Base-by-base conservation (phyloP, 345 rosid genomes). In the Lepidium didymum region DNA sequence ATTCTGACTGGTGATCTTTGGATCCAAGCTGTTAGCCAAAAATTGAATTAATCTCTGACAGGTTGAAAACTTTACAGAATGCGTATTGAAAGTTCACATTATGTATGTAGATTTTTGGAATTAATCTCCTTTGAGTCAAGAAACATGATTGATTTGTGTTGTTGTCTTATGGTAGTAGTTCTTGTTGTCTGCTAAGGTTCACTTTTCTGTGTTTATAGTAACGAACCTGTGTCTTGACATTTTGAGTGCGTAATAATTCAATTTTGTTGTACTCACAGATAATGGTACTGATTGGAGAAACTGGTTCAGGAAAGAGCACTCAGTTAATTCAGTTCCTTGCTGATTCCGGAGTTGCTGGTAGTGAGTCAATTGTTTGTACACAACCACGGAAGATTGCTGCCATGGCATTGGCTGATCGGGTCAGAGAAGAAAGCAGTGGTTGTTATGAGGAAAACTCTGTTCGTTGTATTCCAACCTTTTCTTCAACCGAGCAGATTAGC, bases 301-400 rank as follows among this genome's bases (percentile, higher is more conserved):
- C 97, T 31, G 98, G 98, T 71, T 92, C 96, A 7, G 98, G 98
- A 33, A 92, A 92, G 77, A 92, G 97, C 72, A 92, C 98, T 12
- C 96, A 92, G 80, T 55, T 92, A 78, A 91, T 82, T 69, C 98
- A 92, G 75, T 92, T 78, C 78, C 92, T 92, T 58, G 86, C 88
- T 78, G 98, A 92, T 80, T 88, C 98, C 18, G 91, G 90, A 34
- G 57, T 90, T 12, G 85, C 83, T 60, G 74, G 79, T 27, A 46
- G 71, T 67, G 82, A 74, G 64, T 77, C 97, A 5, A 81, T 88
- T 72, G 81, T 90, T 25, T 92, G 98, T 74, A 88, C 98, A 49
- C 97, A 90, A 62, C 96, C 98, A 23, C 83, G 97, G 41, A 92
- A 88, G 61, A 86, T 92, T 64, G 98, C 97, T 49, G 97, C 96